Conservation (phyloP, 2,329 filamentous ascomycete species). For the Paraphaeosphaeria sporulosa region DNA sequence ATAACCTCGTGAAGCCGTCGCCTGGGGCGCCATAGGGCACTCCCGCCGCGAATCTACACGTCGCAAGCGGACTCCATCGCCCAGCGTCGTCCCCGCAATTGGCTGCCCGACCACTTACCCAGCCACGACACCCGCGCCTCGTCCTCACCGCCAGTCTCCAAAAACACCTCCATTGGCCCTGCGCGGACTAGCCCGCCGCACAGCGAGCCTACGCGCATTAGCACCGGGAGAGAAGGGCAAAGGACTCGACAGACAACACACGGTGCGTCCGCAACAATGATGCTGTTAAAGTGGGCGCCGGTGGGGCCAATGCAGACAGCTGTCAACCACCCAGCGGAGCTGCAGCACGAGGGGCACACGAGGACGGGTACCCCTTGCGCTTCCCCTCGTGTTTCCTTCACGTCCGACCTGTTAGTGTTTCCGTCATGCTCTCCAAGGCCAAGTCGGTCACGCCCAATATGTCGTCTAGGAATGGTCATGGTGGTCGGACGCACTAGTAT, state of each 20-base stretch:
- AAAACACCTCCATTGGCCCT: conserved; percentile 19
- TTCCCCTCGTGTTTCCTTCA: conserved; percentile 2
- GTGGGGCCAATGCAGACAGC: conserved; percentile 10
- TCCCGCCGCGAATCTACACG: neutral
- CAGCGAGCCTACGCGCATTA: conserved; percentile 20
- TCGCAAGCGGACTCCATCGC: conserved; percentile 15
- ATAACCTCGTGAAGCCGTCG: conserved; percentile 12
- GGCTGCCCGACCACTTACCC: conserved; percentile 19
- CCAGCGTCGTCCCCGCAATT: conserved; percentile 19
- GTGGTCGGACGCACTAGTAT: neutral
- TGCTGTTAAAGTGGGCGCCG: conserved; percentile 15
- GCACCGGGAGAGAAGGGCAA: conserved; percentile 14
- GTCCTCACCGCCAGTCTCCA: conserved; percentile 21
- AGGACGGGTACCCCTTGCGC: conserved; percentile 4
- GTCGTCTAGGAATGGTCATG: neutral
- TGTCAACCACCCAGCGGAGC: conserved; percentile 8
- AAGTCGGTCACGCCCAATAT: conserved; percentile 17
- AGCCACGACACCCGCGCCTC: conserved; percentile 37
- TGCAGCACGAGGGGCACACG: too few species aligned
- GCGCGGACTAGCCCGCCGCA: conserved; percentile 22
- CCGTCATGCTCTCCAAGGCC: neutral
- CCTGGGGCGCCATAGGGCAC: conserved; percentile 14
- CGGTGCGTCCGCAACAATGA: conserved; percentile 9
- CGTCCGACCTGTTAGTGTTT: too few species aligned
- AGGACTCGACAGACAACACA: conserved; percentile 12